Base-by-base conservation (phyloP, 2,329 filamentous ascomycete genomes). In the Leptosphaerulina australis region DNA sequence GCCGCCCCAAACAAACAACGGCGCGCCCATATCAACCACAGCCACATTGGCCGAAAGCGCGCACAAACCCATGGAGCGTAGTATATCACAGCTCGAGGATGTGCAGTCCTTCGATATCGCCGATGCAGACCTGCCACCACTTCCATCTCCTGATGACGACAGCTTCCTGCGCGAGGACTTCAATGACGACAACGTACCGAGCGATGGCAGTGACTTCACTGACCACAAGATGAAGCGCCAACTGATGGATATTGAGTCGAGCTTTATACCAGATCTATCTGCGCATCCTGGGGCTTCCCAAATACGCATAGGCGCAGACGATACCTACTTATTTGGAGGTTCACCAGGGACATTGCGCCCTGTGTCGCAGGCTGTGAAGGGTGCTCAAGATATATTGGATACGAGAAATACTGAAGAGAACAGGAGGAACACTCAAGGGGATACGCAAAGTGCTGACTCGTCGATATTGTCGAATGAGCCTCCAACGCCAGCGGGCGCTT, bases 241-340 rank as follows among this genome's bases (percentile, higher is more conserved):
- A 56, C 67, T 86, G 55, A 79, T 83, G 76, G 83, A 86, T 58
- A 77, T 85, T 46, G 83, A 86, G 64, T 86, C 83, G 3, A 86
- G 83, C 62, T 86, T 86, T 58, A 54, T 86, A 34, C 83, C 83
- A 0, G 82, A 85, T 35, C 73, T 76, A 2, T 79, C 79, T 2
- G 57, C 68, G 5, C 60, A 64, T 17, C 59, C 52, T 8, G 64
- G 63, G 15, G 53, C 59, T 18, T 36, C 60, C 5, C 64, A 67
- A 28, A 61, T 53, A 2, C 56, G 54, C 22, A 33, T 59, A 7
- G 76, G 76, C 30, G 70, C 60, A 9, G 77, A 79, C 61, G 77
- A 79, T 53, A 79, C 77, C 15, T 79, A 77, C 56, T 51, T 78
- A 40, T 76, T 75, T 59, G 74, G 73, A 20, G 73, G 72, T 43